A percentile compares a stretch with the other conserved stretches of the same genome.
Conservation (phyloP, 306 rosid species). For the Nissolia schottii region DNA sequence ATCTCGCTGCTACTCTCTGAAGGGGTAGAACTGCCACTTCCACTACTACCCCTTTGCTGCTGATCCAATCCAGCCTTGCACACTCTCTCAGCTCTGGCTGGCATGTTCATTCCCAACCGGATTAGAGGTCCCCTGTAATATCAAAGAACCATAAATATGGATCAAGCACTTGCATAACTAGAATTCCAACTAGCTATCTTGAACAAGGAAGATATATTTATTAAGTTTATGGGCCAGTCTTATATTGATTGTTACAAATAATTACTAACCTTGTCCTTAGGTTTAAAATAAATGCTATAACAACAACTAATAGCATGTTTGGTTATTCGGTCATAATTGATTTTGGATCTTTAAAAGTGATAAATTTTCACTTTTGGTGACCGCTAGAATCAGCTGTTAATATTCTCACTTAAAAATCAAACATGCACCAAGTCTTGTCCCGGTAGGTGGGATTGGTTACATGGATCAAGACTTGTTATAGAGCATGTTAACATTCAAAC, state of each 20-base stretch:
- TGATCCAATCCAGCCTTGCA: slow-evolving; percentile 34
- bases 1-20: slow-evolving; percentile 29
- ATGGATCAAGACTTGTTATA: no score
- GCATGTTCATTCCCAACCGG: slow-evolving; percentile 53
- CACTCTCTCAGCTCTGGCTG: slow-evolving; percentile 50
- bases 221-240: neutral
- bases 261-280: neutral
- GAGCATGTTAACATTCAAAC: no score
- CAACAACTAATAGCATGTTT: no score
- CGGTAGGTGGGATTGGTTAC: no score
- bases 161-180: slow-evolving; percentile 4
- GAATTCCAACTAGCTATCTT: neutral
- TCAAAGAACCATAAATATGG: slow-evolving; percentile 13
- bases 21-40: slow-evolving; percentile 35
- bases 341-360: no score
- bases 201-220: neutral
- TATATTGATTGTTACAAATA: neutral
- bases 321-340: no score
- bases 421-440: no score
- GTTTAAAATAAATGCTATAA: neutral
- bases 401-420: no score
- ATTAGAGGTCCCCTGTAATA: slow-evolving; percentile 50
- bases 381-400: no score
- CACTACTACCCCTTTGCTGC: slow-evolving; percentile 32
- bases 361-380: no score